Evolutionary conservation across 2,329 filamentous ascomycete species (phyloP).

Genomic region (Ceratocystis albifundus): DNA sequence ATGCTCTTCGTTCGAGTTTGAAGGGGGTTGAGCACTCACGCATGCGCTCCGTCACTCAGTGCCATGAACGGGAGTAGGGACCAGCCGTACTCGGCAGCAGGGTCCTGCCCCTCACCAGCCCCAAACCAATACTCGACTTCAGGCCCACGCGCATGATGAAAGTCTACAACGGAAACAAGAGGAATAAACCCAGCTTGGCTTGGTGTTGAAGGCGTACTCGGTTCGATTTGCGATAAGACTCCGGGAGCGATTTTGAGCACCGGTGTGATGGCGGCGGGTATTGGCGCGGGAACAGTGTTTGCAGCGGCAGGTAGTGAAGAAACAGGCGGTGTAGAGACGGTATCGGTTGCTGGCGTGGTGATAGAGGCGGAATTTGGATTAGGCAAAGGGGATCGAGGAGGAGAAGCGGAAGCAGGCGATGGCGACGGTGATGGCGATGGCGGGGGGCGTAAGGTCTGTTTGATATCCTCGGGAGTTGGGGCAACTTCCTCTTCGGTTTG

Average conservation of each 20-base stretch:
- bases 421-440: neutral
- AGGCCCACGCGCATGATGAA: conserved; percentile 76
- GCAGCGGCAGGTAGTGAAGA: neutral
- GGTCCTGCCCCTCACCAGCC: conserved; percentile 59
- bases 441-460: neutral
- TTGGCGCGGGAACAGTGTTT: neutral
- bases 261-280: conserved; percentile 2
- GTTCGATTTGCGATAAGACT: conserved; percentile 20
- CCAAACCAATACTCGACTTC: conserved; percentile 93
- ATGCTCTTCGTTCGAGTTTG: neutral
- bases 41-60: conserved; percentile 86
- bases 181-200: conserved; percentile 44
- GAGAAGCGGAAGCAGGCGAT: neutral
- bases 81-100: conserved; percentile 79
- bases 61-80: conserved; percentile 90
- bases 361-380: neutral
- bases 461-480: neutral
- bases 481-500: neutral
- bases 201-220: conserved; percentile 25
- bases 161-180: conserved; percentile 68
- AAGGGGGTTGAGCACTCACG: conserved; percentile 43
- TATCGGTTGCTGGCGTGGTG: neutral
- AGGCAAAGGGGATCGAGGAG: neutral
- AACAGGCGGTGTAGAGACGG: conserved; percentile 1
- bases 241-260: conserved; percentile 13